Evolutionary conservation across 2,329 filamentous ascomycete species (phyloP).

Genomic region (Botrytis pseudocinerea): DNA sequence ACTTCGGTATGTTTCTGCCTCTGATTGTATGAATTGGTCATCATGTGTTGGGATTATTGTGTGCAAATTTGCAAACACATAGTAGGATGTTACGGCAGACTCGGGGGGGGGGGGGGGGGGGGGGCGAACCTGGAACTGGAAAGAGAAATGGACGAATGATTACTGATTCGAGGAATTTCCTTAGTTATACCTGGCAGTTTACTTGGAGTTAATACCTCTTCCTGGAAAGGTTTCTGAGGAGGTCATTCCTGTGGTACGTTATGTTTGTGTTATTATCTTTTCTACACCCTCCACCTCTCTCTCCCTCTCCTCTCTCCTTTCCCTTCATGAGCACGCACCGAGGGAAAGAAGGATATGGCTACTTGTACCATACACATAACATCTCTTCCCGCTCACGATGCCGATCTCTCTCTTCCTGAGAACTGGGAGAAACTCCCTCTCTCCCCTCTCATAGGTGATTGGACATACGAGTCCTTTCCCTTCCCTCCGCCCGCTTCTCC

Average conservation of each 20-base stretch:
- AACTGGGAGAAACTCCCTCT: constrained; percentile 12
- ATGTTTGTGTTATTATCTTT: constrained; percentile 1
- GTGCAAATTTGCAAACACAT: constrained; percentile 23
- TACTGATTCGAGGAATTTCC: constrained; percentile 15
- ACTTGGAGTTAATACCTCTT: constrained; percentile 79
- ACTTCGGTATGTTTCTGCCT: constrained; percentile 65
- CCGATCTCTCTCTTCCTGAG: constrained; percentile 1
- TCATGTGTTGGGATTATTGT: constrained; percentile 17
- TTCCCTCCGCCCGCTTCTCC: constrained; percentile 15
- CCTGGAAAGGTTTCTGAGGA: constrained; percentile 76
- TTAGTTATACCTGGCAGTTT: constrained; percentile 86
- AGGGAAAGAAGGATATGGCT: constrained; percentile 20
- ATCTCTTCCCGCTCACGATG: background rate
- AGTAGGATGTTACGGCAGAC: constrained; percentile 25
- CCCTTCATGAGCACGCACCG: constrained; percentile 12
- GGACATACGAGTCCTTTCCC: constrained; percentile 23
- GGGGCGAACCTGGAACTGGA: constrained; percentile 2
- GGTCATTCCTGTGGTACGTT: constrained; percentile 83
- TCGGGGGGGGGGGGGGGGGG: background rate
- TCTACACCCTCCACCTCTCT: background rate
- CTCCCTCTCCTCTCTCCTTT: background rate
- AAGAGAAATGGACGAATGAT: constrained; percentile 6
- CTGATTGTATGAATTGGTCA: constrained; percentile 10
- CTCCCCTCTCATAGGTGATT: constrained; percentile 1
- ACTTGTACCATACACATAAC: constrained; percentile 7